Conservation (phyloP, 306 rosid species). For the Prunus davidiana region DNA sequence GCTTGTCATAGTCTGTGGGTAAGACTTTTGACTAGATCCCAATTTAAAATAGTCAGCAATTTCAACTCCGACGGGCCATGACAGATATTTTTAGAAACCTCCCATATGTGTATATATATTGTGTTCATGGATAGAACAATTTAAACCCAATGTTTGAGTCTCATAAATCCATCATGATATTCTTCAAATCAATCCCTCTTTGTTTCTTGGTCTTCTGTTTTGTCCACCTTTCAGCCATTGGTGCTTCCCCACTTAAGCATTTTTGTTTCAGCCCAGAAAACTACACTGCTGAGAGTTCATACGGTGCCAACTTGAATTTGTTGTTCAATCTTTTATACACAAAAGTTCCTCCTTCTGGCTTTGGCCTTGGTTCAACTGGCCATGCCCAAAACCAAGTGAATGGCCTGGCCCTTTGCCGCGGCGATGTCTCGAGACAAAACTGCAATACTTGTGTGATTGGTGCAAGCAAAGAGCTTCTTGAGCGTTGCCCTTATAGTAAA, state of each 20-base stretch:
- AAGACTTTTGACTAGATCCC: not conserved
- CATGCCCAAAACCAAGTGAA: conserved; percentile 25
- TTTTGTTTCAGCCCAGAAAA: conserved; percentile 45
- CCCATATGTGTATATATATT: not conserved
- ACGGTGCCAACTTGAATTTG: conserved; percentile 20
- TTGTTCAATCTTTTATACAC: conserved; percentile 17
- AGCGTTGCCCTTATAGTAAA: conserved; percentile 30
- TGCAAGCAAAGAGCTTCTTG: conserved; percentile 14
- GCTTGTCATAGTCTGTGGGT: not conserved
- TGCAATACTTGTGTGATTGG: conserved; percentile 31
- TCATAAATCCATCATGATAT: conserved; percentile 4
- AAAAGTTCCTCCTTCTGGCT: conserved; percentile 33
- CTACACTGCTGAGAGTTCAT: conserved; percentile 38
- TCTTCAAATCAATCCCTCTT: conserved; percentile 17
- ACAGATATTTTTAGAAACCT: not conserved
- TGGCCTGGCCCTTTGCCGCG: conserved; percentile 39
- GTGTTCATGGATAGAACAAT: not conserved
- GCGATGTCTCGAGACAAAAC: conserved; percentile 22
- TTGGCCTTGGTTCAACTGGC: conserved; percentile 16
- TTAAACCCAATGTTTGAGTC: not conserved
- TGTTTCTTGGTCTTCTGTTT: conserved; percentile 15
- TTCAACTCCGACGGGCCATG: not conserved
- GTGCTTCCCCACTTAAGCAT: conserved; percentile 41
- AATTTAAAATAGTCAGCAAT: conserved; percentile 9
- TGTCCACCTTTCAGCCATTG: conserved; percentile 39